Percentiles rank a stretch among this genome's conserved stretches.
phyloP scores from a whole-genome alignment of 345 rosid species.

The Dipteronia sinensis region DNA sequence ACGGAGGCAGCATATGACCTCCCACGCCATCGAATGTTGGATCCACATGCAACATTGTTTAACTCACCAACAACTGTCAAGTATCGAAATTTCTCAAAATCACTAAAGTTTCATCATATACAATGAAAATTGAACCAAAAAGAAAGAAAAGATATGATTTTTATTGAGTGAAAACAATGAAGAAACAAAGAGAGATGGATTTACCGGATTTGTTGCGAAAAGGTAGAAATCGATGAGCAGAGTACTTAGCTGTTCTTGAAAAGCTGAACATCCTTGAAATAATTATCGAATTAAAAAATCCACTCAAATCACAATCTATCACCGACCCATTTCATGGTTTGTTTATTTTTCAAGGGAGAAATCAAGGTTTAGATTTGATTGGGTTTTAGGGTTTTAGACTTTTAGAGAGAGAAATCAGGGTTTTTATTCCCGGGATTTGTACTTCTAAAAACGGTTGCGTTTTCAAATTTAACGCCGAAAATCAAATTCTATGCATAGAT shows the following conservation, averaged over 20 bases:
- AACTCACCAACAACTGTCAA: conserved; percentile 20
- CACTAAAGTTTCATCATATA: neutral
- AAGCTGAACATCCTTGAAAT: neutral
- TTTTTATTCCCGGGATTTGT: too few species aligned
- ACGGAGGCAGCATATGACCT: conserved; percentile 41
- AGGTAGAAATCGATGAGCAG: neutral
- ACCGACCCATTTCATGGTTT: too few species aligned
- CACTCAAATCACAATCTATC: too few species aligned
- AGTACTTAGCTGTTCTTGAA: neutral
- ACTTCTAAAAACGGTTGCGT: too few species aligned
- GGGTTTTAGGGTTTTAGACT: too few species aligned
- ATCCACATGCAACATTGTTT: conserved; percentile 20
- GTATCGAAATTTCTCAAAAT: neutral
- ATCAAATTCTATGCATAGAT: too few species aligned
- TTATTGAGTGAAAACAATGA: neutral
- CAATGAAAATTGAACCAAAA: neutral
- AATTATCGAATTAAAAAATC: too few species aligned
- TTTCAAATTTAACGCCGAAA: too few species aligned
- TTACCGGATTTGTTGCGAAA: neutral
- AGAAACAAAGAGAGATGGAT: neutral
- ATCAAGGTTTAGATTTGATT: too few species aligned
- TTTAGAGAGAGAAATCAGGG: too few species aligned
- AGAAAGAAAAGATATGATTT: neutral
- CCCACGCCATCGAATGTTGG: conserved; percentile 30
- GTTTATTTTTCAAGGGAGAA: too few species aligned